Base-by-base conservation (phyloP, 2,329 filamentous ascomycete genomes). In the Thielaviopsis musarum region DNA sequence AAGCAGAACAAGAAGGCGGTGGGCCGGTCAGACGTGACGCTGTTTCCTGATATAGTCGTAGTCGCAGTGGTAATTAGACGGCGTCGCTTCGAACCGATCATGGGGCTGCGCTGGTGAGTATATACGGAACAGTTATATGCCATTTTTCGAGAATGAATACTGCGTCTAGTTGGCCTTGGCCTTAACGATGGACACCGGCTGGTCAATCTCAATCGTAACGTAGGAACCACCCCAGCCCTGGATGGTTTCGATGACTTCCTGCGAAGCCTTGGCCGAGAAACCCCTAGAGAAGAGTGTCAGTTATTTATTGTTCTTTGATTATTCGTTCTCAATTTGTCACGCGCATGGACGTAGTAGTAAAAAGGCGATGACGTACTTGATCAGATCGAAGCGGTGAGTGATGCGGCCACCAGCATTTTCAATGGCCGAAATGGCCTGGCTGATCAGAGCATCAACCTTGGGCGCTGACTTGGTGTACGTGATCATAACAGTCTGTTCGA, bases 401-500 rank as follows among this genome's bases (percentile, higher is more conserved):
- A 95, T 88, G 56, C 80, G 72, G 48, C 88, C 88, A 56, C 87
- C 87, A 48, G 83, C 83, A 53, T 83, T 75, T 57, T 76, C 71
- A 66, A 95, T 83, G 2, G 81, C 79, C 51, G 84, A 72, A 75
- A 85, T 93, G 52, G 88, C 89, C 59, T 86, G 71, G 22, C 82
- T 73, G 34, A 95, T 70, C 41, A 94, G 74, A 41, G 75, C 77
- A 63, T 85, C 74, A 21, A 88, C 84, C 2, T 73, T 65, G 15
- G 83, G 85, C 54, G 81, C 77, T 57, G 83, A 74, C 24, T 85
- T 82, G 24, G 85, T 82, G 68, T 89, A 95, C 67, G 80, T 88
- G 66, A 96, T 77, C 65, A 96, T 83, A 64, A 94, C 82, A 41
- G 82, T 80, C 70, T 88, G 88, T 68, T 83, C 79, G 63, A 75